Evolutionary conservation across 2,329 filamentous ascomycete genomes (phyloP).

Genomic region (Botryotinia narcissicola): DNA sequence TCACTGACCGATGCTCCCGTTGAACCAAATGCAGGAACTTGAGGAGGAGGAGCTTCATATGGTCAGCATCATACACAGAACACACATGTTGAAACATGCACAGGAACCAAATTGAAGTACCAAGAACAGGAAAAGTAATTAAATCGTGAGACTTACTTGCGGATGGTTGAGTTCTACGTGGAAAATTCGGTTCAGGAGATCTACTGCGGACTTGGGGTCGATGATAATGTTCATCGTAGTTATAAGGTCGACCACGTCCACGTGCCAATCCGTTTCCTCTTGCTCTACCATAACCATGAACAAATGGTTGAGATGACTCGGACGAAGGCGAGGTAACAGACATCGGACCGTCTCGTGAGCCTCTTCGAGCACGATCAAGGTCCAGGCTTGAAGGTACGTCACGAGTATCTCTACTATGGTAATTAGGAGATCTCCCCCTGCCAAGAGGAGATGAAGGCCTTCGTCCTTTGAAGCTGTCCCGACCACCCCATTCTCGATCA

Average conservation of each 20-base stretch:
- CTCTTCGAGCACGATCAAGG: slow-evolving; percentile 63
- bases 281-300: slow-evolving; percentile 51
- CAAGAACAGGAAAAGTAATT: background rate
- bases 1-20: slow-evolving; percentile 11
- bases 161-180: slow-evolving; percentile 44
- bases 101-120: background rate
- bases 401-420: slow-evolving; percentile 50
- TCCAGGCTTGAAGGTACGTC: slow-evolving; percentile 63
- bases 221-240: slow-evolving; percentile 57
- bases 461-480: slow-evolving; percentile 50
- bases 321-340: slow-evolving; percentile 70
- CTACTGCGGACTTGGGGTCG: slow-evolving; percentile 34
- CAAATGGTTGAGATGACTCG: slow-evolving; percentile 50
- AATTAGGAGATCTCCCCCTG: slow-evolving; percentile 63
- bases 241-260: slow-evolving; percentile 47
- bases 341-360: slow-evolving; percentile 69
- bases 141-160: slow-evolving; percentile 38
- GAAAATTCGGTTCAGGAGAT: slow-evolving; percentile 35
- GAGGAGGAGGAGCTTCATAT: slow-evolving; percentile 45
- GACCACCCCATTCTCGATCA: slow-evolving; percentile 28
- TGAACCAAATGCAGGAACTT: slow-evolving; percentile 55
- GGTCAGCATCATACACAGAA: background rate
- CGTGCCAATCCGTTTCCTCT: slow-evolving; percentile 48
- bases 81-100: background rate
- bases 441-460: slow-evolving; percentile 61